Base-by-base conservation (phyloP, 2,329 filamentous ascomycete genomes). In the Cordyceps farinosa region DNA sequence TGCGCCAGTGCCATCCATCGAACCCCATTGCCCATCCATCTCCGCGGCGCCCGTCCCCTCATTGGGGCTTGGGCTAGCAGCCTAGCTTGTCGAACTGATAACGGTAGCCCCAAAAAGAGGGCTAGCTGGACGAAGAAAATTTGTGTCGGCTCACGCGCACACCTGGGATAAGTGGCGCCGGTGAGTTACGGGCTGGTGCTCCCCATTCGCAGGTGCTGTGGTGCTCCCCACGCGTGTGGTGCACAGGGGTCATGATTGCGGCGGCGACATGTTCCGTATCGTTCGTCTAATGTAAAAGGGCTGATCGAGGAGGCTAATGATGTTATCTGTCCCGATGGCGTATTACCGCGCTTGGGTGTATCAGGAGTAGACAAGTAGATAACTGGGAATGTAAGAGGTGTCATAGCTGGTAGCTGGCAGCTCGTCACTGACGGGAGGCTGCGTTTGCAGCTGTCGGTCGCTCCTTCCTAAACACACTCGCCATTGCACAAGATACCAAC, bases 111-210 rank as follows among this genome's bases (percentile, higher is more conserved):
- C 29, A 29, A 34, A 58, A 42, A 29, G 11, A 51, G n/a, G 58
- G 40, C 48, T 53, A 38, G 11, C 34, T 38, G 34, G 50, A 53
- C 40, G 4, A 53, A 17, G 17, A 61, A 61, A 61, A 61, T 29
- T 54, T 61, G 40, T 45, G 58, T 53, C 40, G 48, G 48, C 58
- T 61, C 58, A 61, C 57, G 57, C 58, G 58, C 58, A 13, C 58
- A 53, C 38, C 50, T 27, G 30, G 38, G 50, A 61, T 47, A 53
- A 61, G 58, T 61, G 58, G 58, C 50, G 11, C 58, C 15, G 55
- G 32, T 22, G 30, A 45, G 30, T 36, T 50, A 13, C 47, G 22
- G 56, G 44, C 7, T 38, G 57, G 22, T 52, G 38, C 47, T 34
- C 34, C 45, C 56, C 40, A 15, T n/a, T 13, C 29, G 27, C 29